Percentiles rank a stretch among this genome's conserved stretches.
These are phyloP conservation scores for Botrytis medusae DNA, from an alignment of 2,329 filamentous ascomycete species.

Conservation along the genomic window DNA sequence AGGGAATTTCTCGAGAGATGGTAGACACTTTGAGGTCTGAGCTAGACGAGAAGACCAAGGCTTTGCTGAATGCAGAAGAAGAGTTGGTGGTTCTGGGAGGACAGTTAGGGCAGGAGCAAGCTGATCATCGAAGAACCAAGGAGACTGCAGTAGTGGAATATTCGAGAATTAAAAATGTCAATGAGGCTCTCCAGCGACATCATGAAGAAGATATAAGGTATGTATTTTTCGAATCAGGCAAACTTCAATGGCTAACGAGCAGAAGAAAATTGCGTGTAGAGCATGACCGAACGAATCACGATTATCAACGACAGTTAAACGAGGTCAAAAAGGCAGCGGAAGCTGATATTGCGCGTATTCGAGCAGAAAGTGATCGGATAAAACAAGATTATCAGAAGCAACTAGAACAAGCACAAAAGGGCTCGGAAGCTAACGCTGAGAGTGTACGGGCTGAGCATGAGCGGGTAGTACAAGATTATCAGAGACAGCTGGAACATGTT, in stretches of 20 bases:
- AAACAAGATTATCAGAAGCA: slow-evolving; percentile 44
- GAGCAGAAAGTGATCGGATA: slow-evolving; percentile 41
- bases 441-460: slow-evolving; percentile 44
- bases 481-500: slow-evolving; percentile 49
- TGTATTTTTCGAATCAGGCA: slow-evolving; percentile 29
- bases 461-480: slow-evolving; percentile 34
- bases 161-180: slow-evolving; percentile 49
- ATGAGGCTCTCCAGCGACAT: slow-evolving; percentile 67
- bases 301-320: slow-evolving; percentile 46
- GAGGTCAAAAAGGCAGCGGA: slow-evolving; percentile 50
- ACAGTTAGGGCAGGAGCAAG: slow-evolving; percentile 69
- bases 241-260: slow-evolving; percentile 27
- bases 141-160: slow-evolving; percentile 57
- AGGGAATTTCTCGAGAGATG: slow-evolving; percentile 89
- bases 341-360: slow-evolving; percentile 49
- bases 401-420: slow-evolving; percentile 49
- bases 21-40: slow-evolving; percentile 82
- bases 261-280: slow-evolving; percentile 39
- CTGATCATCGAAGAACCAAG: slow-evolving; percentile 67
- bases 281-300: slow-evolving; percentile 35
- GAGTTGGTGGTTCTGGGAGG: slow-evolving; percentile 50
- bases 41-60: slow-evolving; percentile 66
- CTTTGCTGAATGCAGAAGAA: slow-evolving; percentile 50
- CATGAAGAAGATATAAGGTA: slow-evolving; percentile 66
- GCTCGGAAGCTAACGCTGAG: slow-evolving; percentile 50